Evolutionary conservation across 2,329 filamentous ascomycete species (phyloP), one percentile per base, ranked within the genome.

Genomic region (Penicillium sp.): DNA sequence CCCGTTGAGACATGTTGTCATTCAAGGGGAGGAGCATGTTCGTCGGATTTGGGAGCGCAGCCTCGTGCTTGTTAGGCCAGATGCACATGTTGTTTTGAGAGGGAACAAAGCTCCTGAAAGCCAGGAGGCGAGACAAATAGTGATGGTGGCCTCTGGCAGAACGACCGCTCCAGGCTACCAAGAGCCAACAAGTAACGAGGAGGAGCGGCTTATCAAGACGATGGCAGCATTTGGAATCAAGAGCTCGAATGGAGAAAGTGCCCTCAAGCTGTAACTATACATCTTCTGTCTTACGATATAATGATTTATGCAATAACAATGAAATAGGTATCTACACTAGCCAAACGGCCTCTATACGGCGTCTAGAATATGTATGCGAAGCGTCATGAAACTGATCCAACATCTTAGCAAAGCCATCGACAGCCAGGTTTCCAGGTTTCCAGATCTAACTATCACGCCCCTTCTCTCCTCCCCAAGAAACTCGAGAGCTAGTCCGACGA

Each of bases 401-500:
- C 9, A n/a, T 62, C 49, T 47, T 19, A 21, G n/a, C 15, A 21
- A 31, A 8, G 17, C 31, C 7, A 53, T 54, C 44, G 13, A 17
- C 23, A 19, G 31, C 30, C 35, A 23, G 19, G 51, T 19, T 30
- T n/a, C 29, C 29, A 11, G 21, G 51, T 19, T 30, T n/a, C 29
- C 29, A 11, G 21, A 38, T 35, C 61, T 59, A 66, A 35, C 46
- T 61, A 49, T 70, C 73, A 55, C 74, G 68, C 5, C 76, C 76
- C 35, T 70, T 78, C 63, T 79, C 77, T 9, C 77, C 78, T 41
- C 78, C 78, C 78, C 78, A 80, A 17, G 78, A 78, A 44, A 80
- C 70, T 46, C 67, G 69, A 9, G 74, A 73, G n/a, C 73, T 72
- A 35, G 64, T 58, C 50, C 62, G 55, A 19, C 49, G 50, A 17